phyloP scores from a whole-genome alignment of 2,329 filamentous ascomycete species.

The Bipolaris victoriae region DNA sequence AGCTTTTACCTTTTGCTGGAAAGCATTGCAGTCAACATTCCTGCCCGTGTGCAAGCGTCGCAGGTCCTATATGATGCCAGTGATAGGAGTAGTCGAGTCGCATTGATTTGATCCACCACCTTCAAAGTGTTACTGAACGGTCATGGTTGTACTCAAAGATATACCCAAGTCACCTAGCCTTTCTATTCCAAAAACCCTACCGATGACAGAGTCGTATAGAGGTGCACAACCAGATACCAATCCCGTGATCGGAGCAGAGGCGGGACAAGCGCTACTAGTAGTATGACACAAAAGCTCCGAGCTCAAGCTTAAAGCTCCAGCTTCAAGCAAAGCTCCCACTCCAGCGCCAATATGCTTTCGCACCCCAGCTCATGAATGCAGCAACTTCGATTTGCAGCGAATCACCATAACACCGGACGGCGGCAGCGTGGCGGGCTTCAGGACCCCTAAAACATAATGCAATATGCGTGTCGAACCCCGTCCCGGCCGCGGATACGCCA shows the following conservation, averaged over 20 bases:
- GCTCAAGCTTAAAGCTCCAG: slow-evolving; percentile 14
- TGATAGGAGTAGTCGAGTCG: no score
- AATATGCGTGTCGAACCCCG: slow-evolving; percentile 24
- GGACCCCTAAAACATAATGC: slow-evolving; percentile 3
- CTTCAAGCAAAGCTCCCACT: background rate
- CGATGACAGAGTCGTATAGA: background rate
- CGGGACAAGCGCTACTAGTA: slow-evolving; percentile 12
- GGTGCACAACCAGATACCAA: background rate
- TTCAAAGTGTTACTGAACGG: background rate
- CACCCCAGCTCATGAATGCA: slow-evolving; percentile 28
- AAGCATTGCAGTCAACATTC: background rate
- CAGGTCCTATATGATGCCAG: background rate
- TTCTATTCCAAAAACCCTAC: background rate
- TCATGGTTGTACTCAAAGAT: background rate
- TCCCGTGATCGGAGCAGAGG: slow-evolving; percentile 16
- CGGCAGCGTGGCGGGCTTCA: slow-evolving; percentile 30
- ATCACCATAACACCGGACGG: slow-evolving; percentile 28
- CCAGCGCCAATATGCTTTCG: slow-evolving; percentile 8
- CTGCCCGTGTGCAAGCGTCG: background rate
- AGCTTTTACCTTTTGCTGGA: background rate
- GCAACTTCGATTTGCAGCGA: slow-evolving; percentile 32
- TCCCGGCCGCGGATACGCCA: slow-evolving; percentile 44
- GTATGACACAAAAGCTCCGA: slow-evolving; percentile 14
- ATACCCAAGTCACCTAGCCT: background rate
- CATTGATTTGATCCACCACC: no score